These are phyloP conservation scores for Elasticomyces elasticus DNA, from an alignment of 495 filamentous ascomycete species.

Conservation along the genomic window DNA sequence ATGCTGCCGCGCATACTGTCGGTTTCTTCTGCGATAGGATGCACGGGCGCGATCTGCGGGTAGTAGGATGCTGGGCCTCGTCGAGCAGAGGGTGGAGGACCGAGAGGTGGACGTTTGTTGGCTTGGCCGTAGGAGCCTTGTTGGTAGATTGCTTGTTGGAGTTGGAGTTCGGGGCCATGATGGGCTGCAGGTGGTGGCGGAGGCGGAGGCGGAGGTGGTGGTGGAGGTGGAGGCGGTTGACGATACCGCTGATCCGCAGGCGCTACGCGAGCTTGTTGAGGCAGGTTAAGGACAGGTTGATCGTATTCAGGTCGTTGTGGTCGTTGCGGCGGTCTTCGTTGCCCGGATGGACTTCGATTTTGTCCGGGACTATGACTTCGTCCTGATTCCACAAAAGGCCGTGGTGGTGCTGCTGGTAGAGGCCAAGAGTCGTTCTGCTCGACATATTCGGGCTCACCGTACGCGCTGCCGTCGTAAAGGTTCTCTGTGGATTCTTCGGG, in stretches of 20 bases:
- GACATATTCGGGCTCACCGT: slow-evolving; percentile 14
- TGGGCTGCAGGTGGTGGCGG: not conserved
- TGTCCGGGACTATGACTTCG: slow-evolving; percentile 3
- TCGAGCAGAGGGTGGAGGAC: slow-evolving; percentile 57
- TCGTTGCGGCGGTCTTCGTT: slow-evolving; percentile 14
- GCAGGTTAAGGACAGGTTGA: slow-evolving; percentile 1
- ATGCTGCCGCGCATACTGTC: slow-evolving; percentile 41
- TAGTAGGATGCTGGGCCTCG: slow-evolving; percentile 68
- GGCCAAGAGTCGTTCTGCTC: slow-evolving; percentile 15
- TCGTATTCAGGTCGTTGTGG: slow-evolving; percentile 13
- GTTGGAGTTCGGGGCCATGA: no score
- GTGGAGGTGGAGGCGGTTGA: slow-evolving; percentile 1
- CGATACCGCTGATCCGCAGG: slow-evolving; percentile 6
- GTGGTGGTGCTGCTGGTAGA: slow-evolving; percentile 1
- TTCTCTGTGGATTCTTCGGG: not conserved
- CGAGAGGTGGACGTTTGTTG: slow-evolving; percentile 47
- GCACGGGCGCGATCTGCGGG: slow-evolving; percentile 61
- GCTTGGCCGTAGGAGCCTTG: slow-evolving; percentile 32
- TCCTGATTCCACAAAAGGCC: not conserved
- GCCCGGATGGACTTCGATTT: not conserved
- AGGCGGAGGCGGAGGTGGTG: slow-evolving; percentile 1
- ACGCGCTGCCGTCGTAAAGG: slow-evolving; percentile 20
- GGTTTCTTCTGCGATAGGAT: slow-evolving; percentile 80
- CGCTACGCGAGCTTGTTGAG: slow-evolving; percentile 7
- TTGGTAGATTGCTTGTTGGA: slow-evolving; percentile 15